A percentile compares a stretch with the other conserved stretches of the same genome.
These are phyloP conservation scores for Suillus tomentosus DNA, from an alignment of 768 basidiomycete species.

Conservation along the genomic window DNA sequence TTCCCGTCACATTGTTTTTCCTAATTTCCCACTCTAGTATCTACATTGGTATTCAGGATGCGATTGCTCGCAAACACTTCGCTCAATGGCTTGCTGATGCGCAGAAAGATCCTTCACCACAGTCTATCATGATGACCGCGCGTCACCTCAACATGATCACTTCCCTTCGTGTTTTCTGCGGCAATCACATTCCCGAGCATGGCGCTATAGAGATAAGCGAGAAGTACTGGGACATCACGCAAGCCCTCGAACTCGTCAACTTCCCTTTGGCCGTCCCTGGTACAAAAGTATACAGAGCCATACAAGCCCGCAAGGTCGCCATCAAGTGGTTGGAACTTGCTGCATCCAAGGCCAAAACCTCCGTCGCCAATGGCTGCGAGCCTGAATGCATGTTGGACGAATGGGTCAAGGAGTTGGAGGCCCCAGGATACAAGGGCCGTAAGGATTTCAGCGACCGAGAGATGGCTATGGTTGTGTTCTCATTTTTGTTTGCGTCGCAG, in stretches of 20 bases:
- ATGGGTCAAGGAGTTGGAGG: conserved; percentile 79
- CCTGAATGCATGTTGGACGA: conserved; percentile 91
- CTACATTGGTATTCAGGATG: conserved; percentile 84
- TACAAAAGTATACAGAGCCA: conserved; percentile 93
- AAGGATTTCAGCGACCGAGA: conserved; percentile 90
- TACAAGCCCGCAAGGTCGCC: conserved; percentile 86
- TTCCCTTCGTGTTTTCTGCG: conserved; percentile 94
- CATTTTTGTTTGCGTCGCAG: conserved; percentile 95
- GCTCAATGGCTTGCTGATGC: conserved; percentile 67
- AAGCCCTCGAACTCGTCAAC: conserved; percentile 96
- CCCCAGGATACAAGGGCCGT: conserved; percentile 69
- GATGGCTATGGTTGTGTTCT: conserved; percentile 96
- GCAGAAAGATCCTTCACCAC: conserved; percentile 45
- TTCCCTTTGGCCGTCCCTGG: conserved; percentile 95
- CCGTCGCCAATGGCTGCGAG: conserved; percentile 78
- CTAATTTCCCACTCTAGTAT: conserved; percentile 47
- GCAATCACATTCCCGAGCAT: conserved; percentile 80
- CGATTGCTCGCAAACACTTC: conserved; percentile 77
- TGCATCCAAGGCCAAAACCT: conserved; percentile 74
- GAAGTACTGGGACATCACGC: conserved; percentile 96
- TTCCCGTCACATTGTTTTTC: background rate
- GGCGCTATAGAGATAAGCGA: conserved; percentile 82
- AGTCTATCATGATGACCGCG: conserved; percentile 85
- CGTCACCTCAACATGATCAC: conserved; percentile 97
- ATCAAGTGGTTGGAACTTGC: conserved; percentile 80